These are phyloP conservation scores for Lactifluus volemus DNA, from an alignment of 768 basidiomycete genomes.

Conservation along the genomic window DNA sequence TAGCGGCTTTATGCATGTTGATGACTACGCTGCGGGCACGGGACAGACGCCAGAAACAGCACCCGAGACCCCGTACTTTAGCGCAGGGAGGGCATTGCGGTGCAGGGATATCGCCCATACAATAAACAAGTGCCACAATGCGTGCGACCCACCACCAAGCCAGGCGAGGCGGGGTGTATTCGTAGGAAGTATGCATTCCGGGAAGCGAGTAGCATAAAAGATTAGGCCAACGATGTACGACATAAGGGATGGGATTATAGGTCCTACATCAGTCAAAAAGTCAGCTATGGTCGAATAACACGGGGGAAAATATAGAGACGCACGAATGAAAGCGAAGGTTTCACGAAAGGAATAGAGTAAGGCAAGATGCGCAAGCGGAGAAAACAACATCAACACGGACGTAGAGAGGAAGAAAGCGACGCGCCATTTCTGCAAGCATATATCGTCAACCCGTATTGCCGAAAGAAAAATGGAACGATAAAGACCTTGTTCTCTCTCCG, in stretches of 20 bases:
- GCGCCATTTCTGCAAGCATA: slow-evolving; percentile 47
- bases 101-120: slow-evolving; percentile 71
- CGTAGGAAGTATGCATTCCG: slow-evolving; percentile 61
- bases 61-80: slow-evolving; percentile 36
- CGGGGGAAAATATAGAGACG: neutral
- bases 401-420: slow-evolving; percentile 75
- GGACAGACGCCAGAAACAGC: neutral
- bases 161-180: slow-evolving; percentile 43
- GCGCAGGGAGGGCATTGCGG: slow-evolving; percentile 45
- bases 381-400: slow-evolving; percentile 37
- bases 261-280: slow-evolving; percentile 34
- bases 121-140: slow-evolving; percentile 79
- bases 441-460: neutral
- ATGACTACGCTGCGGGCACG: neutral
- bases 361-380: slow-evolving; percentile 52
- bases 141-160: slow-evolving; percentile 76
- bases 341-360: slow-evolving; percentile 44
- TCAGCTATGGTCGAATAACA: neutral
- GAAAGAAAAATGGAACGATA: neutral
- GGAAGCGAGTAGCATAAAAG: slow-evolving; percentile 80
- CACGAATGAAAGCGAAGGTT: slow-evolving; percentile 50
- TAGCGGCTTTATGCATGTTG: neutral
- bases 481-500: slow-evolving; percentile 59
- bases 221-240: slow-evolving; percentile 69
- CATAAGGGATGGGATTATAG: slow-evolving; percentile 58